Percentiles rank a stretch among this genome's conserved stretches.
Conservation (phyloP, 192 early-diverging fungal species). For the Podochytrium sp. region DNA sequence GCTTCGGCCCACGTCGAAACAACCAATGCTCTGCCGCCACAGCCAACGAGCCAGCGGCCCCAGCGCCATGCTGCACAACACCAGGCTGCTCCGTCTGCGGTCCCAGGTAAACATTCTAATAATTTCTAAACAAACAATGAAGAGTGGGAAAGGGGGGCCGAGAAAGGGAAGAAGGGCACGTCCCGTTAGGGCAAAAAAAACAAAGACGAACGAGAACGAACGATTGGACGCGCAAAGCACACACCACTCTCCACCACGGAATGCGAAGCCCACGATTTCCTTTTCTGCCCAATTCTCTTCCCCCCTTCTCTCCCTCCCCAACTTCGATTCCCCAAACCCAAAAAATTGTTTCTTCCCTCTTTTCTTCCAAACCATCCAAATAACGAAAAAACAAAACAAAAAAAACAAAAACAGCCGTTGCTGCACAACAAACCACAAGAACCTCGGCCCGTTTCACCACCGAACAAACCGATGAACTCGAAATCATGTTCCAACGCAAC, state of each 20-base stretch:
- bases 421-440: background rate
- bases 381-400: background rate
- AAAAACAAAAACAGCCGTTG: background rate
- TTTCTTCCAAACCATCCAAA: background rate
- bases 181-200: background rate
- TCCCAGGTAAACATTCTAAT: too few relatives aligned
- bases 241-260: background rate
- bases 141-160: too few relatives aligned
- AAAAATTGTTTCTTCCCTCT: background rate
- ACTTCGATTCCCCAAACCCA: background rate
- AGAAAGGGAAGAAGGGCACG: background rate
- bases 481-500: slow-evolving; percentile 9
- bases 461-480: background rate
- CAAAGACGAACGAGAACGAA: too few relatives aligned
- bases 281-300: background rate
- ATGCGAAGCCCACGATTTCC: background rate
- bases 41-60: too few relatives aligned
- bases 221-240: too few relatives aligned
- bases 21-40: too few relatives aligned
- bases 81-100: too few relatives aligned
- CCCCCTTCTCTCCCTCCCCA: background rate
- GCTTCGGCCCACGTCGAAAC: too few relatives aligned
- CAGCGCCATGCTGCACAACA: too few relatives aligned
- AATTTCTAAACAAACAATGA: too few relatives aligned
- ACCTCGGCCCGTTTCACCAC: background rate